A percentile compares a stretch with the other conserved stretches of the same genome.
Evolutionary conservation across 2,329 filamentous ascomycete species (phyloP).

Genomic region (Mariannaea elegans): DNA sequence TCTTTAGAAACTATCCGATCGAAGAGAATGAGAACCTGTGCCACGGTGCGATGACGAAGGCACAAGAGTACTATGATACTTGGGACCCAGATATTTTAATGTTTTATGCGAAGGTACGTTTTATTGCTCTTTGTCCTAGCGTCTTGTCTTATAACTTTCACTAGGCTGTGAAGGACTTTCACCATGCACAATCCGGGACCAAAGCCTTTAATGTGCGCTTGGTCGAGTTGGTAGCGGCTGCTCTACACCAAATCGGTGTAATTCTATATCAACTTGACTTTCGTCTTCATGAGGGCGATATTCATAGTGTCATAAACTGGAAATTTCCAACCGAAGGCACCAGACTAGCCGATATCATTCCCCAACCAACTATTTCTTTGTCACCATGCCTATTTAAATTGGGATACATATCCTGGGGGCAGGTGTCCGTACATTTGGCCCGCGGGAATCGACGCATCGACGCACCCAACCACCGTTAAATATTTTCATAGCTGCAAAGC

Average conservation of each 20-base stretch:
- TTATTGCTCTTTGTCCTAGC: neutral
- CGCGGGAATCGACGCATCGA: no score
- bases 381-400: no score
- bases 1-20: conserved; percentile 27
- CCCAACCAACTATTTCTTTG: no score
- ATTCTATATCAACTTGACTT: conserved; percentile 14
- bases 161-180: neutral
- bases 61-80: neutral
- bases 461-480: no score
- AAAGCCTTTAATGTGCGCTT: conserved; percentile 11
- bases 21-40: conserved; percentile 24
- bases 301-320: conserved; percentile 18
- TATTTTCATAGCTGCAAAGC: no score
- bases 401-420: no score
- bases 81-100: conserved; percentile 16
- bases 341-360: no score
- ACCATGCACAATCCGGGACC: neutral
- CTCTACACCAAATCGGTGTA: conserved; percentile 21
- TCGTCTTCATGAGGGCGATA: conserved; percentile 13
- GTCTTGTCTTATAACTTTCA: neutral
- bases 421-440: no score
- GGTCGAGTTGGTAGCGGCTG: conserved; percentile 11
- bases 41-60: neutral
- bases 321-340: neutral
- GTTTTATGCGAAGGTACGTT: conserved; percentile 20